Percentiles rank a stretch among this genome's conserved stretches.
phyloP scores from a whole-genome alignment of 2,329 filamentous ascomycete genomes.

The Geosmithia flava region DNA sequence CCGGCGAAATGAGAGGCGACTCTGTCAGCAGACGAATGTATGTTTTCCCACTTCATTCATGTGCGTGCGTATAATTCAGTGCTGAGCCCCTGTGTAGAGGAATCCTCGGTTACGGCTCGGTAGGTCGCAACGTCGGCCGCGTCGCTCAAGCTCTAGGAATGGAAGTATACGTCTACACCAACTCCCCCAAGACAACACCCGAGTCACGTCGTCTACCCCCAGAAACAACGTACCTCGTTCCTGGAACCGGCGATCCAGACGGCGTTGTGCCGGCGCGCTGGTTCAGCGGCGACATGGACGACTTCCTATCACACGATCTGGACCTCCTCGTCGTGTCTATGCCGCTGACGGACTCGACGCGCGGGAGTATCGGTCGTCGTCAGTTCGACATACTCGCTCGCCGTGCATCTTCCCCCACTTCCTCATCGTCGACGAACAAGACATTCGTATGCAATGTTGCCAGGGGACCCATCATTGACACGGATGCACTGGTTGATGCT shows the following conservation, averaged over 20 bases:
- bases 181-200: conserved; percentile 42
- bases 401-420: conserved; percentile 3
- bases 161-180: conserved; percentile 56
- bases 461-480: conserved; percentile 32
- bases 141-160: conserved; percentile 50
- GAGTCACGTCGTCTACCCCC: conserved; percentile 38
- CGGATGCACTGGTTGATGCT: conserved; percentile 41
- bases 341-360: conserved; percentile 24
- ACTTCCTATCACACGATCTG: conserved; percentile 28
- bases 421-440: too few relatives aligned
- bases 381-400: conserved; percentile 25
- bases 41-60: not conserved
- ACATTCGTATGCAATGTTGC: conserved; percentile 56
- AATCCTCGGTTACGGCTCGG: conserved; percentile 31
- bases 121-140: conserved; percentile 28
- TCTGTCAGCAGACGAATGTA: conserved; percentile 21
- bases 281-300: conserved; percentile 27
- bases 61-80: too few relatives aligned
- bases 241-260: conserved; percentile 40
- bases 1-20: conserved; percentile 11
- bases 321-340: conserved; percentile 29
- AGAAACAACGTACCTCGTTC: conserved; percentile 44
- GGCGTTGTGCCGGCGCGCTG: conserved; percentile 26
- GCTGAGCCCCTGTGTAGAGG: conserved; percentile 9
- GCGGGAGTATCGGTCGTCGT: conserved; percentile 26